A percentile compares a stretch with the other conserved stretches of the same genome.
phyloP scores from a whole-genome alignment of 345 rosid genomes.

The Murraya koenigii region DNA sequence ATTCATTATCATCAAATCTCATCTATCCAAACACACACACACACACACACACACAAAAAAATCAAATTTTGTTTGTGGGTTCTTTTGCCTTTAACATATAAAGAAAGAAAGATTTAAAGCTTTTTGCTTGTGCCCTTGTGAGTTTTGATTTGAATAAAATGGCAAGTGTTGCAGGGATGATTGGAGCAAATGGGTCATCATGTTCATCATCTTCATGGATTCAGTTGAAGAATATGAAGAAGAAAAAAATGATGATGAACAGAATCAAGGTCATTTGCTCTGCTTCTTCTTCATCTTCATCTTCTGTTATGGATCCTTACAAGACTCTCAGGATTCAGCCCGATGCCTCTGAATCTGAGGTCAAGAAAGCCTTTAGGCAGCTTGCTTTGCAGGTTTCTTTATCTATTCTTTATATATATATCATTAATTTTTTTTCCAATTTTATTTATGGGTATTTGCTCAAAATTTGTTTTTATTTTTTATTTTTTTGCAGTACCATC shows the following conservation, averaged over 20 bases:
- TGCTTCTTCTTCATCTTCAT: conserved; percentile 30
- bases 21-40: not conserved
- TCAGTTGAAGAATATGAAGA: conserved; percentile 34
- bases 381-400: conserved; percentile 72
- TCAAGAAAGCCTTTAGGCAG: conserved; percentile 77
- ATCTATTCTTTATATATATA: too few species aligned
- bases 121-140: not conserved
- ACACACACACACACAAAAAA: too few species aligned
- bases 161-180: conserved; percentile 23
- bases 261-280: conserved; percentile 31
- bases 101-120: not conserved
- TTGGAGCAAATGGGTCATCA: conserved; percentile 49
- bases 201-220: conserved; percentile 42
- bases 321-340: conserved; percentile 67
- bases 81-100: not conserved
- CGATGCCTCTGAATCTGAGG: conserved; percentile 81
- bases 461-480: not conserved
- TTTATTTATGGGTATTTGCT: not conserved
- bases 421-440: not conserved
- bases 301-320: conserved; percentile 65
- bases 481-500: conserved; percentile 70
- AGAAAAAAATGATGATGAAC: conserved; percentile 27
- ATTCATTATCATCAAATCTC: not conserved
- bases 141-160: not conserved
- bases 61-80: not conserved